Evolutionary conservation across 176 grass and related monocot species (phyloP).

Genomic region (Pontederia crassipes): DNA sequence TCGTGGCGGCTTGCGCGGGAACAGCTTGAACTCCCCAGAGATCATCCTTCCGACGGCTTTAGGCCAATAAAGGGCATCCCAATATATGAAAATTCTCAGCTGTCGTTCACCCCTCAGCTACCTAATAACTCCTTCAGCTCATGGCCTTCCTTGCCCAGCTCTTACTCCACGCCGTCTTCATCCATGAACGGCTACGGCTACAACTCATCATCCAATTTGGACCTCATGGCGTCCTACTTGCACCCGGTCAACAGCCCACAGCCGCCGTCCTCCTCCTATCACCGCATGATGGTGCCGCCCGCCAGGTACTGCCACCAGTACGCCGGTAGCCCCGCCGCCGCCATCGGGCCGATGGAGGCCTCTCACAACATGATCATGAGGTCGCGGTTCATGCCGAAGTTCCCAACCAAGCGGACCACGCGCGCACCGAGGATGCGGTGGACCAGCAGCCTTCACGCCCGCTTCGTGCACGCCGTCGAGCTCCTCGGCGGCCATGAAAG

Average conservation of each 20-base stretch:
- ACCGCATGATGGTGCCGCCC: not conserved
- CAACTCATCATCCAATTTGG: not conserved
- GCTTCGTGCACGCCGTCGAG: slow-evolving; percentile 45
- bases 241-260: not conserved
- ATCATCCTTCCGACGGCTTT: not conserved
- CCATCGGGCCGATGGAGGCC: slow-evolving; percentile 1
- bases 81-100: slow-evolving; percentile 2
- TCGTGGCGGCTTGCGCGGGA: slow-evolving; percentile 1
- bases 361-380: slow-evolving; percentile 9
- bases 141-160: not conserved
- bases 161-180: not conserved
- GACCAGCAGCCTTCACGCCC: slow-evolving; percentile 36
- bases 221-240: not conserved
- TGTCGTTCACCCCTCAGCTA: not conserved
- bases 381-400: slow-evolving; percentile 23
- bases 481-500: slow-evolving; percentile 45
- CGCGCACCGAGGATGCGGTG: slow-evolving; percentile 43
- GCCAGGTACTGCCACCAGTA: slow-evolving; percentile 6
- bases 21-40: not conserved
- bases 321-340: slow-evolving; percentile 10
- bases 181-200: not conserved
- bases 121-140: not conserved
- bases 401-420: slow-evolving; percentile 25
- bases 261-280: not conserved
- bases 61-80: slow-evolving; percentile 15